Evolutionary conservation across 2,329 filamentous ascomycete genomes (phyloP).

Genomic region (Myriosclerotinia scirpicola): DNA sequence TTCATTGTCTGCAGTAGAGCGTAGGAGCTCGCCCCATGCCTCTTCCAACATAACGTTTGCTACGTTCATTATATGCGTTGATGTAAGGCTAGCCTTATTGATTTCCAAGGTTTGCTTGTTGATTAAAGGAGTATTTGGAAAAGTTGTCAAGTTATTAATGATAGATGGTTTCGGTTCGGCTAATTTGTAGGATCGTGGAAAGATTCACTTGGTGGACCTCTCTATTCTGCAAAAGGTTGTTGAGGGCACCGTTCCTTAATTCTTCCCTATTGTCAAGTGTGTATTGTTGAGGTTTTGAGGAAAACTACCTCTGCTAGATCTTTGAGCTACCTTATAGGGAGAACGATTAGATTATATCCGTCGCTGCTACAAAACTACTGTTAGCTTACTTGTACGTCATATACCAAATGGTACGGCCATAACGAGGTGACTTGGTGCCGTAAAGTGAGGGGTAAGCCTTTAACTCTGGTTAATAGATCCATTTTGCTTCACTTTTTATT

Average conservation of each 20-base stretch:
- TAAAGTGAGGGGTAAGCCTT: not conserved
- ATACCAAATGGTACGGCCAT: not conserved
- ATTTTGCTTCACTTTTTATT: not conserved
- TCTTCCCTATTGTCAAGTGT: too few species aligned
- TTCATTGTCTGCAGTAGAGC: slow-evolving; percentile 4
- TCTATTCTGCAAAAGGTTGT: not conserved
- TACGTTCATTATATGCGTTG: not conserved
- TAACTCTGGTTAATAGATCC: not conserved
- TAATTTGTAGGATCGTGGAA: not conserved
- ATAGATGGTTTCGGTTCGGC: not conserved
- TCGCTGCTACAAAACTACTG: not conserved
- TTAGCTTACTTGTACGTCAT: not conserved
- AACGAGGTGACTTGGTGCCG: not conserved
- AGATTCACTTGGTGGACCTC: not conserved
- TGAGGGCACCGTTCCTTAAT: too few species aligned
- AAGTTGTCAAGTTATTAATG: not conserved
- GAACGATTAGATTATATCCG: too few species aligned
- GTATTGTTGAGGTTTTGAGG: too few species aligned
- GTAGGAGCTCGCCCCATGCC: slow-evolving; percentile 15
- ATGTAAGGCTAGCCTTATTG: not conserved
- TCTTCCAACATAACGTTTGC: not conserved
- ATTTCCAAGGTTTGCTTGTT: not conserved
- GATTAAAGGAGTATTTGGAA: not conserved
- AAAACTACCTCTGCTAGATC: not conserved
- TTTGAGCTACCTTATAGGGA: too few species aligned